These are phyloP conservation scores for Petrea volubilis DNA, from an alignment of 257 asterid species.

Conservation along the genomic window DNA sequence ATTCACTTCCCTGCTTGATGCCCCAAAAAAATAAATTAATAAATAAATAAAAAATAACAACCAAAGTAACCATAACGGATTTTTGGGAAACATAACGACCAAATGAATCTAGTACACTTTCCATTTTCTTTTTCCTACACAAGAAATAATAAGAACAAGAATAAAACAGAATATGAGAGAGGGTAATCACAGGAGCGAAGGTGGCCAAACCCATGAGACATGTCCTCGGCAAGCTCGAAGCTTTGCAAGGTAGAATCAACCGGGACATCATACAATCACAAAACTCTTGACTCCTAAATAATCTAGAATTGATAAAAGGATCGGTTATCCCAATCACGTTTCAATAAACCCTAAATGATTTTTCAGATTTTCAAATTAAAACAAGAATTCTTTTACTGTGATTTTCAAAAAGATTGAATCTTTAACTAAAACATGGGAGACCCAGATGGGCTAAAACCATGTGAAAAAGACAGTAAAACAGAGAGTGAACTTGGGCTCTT, in stretches of 20 bases:
- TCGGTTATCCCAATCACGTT: neutral
- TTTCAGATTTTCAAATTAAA: neutral
- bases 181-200: conserved; percentile 55
- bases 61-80: no score
- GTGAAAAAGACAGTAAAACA: neutral
- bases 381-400: neutral
- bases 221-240: conserved; percentile 54
- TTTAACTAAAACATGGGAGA: conserved; percentile 14
- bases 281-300: conserved; percentile 25
- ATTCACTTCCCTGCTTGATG: neutral
- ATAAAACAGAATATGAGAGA: conserved; percentile 19
- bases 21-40: neutral
- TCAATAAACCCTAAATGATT: neutral
- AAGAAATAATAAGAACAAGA: neutral
- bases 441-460: conserved; percentile 14
- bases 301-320: conserved; percentile 7
- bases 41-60: neutral
- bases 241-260: conserved; percentile 60
- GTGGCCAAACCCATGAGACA: conserved; percentile 70
- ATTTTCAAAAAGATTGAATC: conserved; percentile 2
- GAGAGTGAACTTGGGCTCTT: conserved; percentile 15
- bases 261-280: conserved; percentile 51
- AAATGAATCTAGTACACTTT: neutral
- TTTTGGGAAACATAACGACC: neutral
- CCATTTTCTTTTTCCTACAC: neutral